A percentile compares a stretch with the other conserved stretches of the same genome.
These are phyloP conservation scores for Aspergillus quadrilineatus DNA, from an alignment of 2,329 filamentous ascomycete species.

Conservation along the genomic window DNA sequence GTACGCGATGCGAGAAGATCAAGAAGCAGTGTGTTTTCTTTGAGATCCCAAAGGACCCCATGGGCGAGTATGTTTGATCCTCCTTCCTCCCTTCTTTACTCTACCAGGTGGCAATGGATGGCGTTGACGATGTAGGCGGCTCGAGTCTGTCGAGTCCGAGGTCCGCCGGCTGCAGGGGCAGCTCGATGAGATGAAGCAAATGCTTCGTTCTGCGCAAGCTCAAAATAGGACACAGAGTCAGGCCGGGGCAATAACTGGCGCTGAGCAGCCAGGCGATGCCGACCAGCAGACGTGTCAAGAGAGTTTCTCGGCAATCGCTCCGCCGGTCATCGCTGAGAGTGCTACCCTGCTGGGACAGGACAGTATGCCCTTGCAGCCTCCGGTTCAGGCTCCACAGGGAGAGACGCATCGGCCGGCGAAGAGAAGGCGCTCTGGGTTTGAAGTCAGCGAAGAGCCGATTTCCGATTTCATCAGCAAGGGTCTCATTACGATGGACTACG, in stretches of 20 bases:
- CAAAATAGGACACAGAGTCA: not conserved
- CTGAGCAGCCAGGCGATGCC: too few species aligned
- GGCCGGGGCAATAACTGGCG: not conserved
- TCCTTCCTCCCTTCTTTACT: not conserved
- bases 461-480: conserved; percentile 38
- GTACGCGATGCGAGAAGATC: conserved; percentile 36
- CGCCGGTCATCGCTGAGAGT: not conserved
- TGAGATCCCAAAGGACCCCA: conserved; percentile 34
- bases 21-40: conserved; percentile 40
- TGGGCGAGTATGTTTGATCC: conserved; percentile 25
- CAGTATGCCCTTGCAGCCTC: not conserved
- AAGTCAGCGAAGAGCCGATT: conserved; percentile 34
- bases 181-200: conserved; percentile 26
- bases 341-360: not conserved
- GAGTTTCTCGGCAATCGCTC: not conserved
- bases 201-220: conserved; percentile 17
- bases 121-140: conserved; percentile 22
- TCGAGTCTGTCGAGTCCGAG: conserved; percentile 36
- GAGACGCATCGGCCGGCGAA: conserved; percentile 18
- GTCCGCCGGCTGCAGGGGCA: conserved; percentile 30
- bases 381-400: not conserved
- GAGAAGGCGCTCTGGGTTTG: conserved; percentile 34
- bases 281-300: too few species aligned
- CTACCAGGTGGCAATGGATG: not conserved
- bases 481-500: conserved; percentile 34